These are phyloP conservation scores for Trichoderma sp. DNA, from an alignment of 2,329 filamentous ascomycete species.

Conservation along the genomic window DNA sequence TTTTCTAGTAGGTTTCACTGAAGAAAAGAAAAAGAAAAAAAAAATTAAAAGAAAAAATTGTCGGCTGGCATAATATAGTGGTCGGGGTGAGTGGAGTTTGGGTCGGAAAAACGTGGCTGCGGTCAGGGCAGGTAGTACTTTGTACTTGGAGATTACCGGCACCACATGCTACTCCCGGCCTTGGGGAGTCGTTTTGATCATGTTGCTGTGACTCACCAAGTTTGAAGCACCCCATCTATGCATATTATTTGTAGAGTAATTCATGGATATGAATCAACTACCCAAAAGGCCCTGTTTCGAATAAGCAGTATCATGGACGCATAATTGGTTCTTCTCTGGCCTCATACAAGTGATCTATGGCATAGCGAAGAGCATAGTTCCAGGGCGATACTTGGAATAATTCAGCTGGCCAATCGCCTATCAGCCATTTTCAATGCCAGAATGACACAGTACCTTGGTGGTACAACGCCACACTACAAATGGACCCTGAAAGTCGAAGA, in stretches of 20 bases:
- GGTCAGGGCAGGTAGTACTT: not conserved
- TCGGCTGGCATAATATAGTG: not conserved
- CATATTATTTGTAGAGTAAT: not conserved
- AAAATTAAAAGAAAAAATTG: conserved; percentile 27
- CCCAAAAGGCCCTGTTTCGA: too few species aligned
- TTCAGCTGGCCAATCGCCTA: not conserved
- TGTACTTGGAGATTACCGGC: not conserved
- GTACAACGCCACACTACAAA: not conserved
- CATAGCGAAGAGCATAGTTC: not conserved
- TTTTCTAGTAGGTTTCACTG: conserved; percentile 45
- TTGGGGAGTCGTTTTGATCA: not conserved
- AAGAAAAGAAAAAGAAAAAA: conserved; percentile 32
- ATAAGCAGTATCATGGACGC: too few species aligned
- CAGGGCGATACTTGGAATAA: not conserved
- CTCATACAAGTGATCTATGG: not conserved
- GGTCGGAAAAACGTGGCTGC: conserved; percentile 18
- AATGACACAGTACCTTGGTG: not conserved
- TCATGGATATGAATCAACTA: not conserved
- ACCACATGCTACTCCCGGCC: not conserved
- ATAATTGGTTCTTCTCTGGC: too few species aligned
- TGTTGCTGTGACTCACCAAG: not conserved
- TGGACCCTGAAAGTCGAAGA: not conserved
- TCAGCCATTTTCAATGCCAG: not conserved
- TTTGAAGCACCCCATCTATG: not conserved
- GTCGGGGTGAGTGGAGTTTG: not conserved